Conservation (phyloP, 345 rosid genomes). For the Brassica incana region DNA sequence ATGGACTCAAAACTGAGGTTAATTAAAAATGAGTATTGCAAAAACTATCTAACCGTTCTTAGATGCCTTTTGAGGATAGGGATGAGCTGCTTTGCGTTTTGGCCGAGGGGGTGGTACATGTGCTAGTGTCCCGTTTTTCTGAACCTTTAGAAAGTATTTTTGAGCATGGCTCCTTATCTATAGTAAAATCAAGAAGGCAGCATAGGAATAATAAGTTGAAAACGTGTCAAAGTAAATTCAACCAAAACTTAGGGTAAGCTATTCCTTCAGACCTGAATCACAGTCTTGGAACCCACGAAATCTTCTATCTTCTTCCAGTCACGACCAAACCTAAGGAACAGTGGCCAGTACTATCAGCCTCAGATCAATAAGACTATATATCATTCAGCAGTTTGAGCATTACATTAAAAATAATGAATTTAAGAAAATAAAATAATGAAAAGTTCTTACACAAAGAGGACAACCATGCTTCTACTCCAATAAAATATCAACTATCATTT, state of each 20-base stretch:
- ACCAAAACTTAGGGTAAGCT: not conserved
- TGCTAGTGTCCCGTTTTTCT: conserved; percentile 83
- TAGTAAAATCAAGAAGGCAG: conserved; percentile 10
- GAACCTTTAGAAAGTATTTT: conserved; percentile 94
- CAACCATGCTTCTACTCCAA: not conserved
- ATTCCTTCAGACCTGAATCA: conserved; percentile 69
- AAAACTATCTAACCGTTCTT: conserved; percentile 59
- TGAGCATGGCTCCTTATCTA: conserved; percentile 99
- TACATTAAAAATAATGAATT: not conserved
- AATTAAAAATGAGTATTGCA: not conserved
- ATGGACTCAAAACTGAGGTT: conserved; percentile 19
- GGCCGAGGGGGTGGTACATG: conserved; percentile 99
- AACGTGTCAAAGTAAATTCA: not conserved
- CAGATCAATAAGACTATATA: not conserved
- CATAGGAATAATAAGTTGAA: not conserved
- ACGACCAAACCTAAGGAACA: conserved; percentile 79
- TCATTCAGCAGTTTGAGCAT: not conserved
- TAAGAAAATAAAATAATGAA: too few relatives aligned
- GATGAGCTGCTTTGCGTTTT: conserved; percentile 94
- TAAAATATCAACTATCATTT: not conserved
- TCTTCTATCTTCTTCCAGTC: conserved; percentile 99
- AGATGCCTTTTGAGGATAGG: conserved; percentile 91
- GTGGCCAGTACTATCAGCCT: not conserved
- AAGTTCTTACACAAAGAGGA: too few relatives aligned
- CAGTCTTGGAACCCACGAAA: conserved; percentile 97